These are phyloP conservation scores for Fonsecaea monophora DNA, from an alignment of 2,329 filamentous ascomycete species.

Conservation along the genomic window DNA sequence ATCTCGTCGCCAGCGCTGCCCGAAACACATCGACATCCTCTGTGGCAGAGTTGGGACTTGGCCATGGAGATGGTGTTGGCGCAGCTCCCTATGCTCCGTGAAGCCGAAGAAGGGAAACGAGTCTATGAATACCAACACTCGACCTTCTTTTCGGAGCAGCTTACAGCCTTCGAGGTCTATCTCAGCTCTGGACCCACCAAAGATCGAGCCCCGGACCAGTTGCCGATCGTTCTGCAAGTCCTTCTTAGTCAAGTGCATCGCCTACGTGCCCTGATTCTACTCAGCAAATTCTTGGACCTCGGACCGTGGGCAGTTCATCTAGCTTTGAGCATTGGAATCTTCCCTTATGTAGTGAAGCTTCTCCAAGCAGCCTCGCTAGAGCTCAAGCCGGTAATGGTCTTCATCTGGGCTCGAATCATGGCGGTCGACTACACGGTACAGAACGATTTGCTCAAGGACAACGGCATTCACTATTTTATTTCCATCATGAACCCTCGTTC, in stretches of 20 bases:
- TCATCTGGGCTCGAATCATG: constrained; percentile 96
- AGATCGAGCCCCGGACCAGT: constrained; percentile 87
- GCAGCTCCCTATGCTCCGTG: constrained; percentile 82
- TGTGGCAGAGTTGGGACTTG: constrained; percentile 98
- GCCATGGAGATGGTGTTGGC: constrained; percentile 93
- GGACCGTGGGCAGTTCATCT: constrained; percentile 99
- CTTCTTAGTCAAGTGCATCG: constrained; percentile 94
- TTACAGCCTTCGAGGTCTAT: constrained; percentile 97
- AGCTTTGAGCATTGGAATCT: constrained; percentile 95
- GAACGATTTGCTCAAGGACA: constrained; percentile 92
- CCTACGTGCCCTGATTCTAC: constrained; percentile 84
- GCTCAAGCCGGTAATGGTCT: constrained; percentile 97
- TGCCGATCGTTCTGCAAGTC: constrained; percentile 95
- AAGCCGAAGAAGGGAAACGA: constrained; percentile 75
- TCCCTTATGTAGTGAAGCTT: constrained; percentile 97
- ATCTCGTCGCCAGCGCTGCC: constrained; percentile 91
- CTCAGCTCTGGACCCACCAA: constrained; percentile 81
- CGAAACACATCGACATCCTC: constrained; percentile 89
- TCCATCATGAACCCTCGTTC: constrained; percentile 86
- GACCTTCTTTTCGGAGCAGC: constrained; percentile 93
- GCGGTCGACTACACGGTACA: constrained; percentile 95
- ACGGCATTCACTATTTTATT: constrained; percentile 96
- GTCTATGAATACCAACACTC: constrained; percentile 93
- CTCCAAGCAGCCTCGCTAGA: constrained; percentile 93
- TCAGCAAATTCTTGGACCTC: constrained; percentile 92